Percentiles rank a stretch among this genome's conserved stretches.
phyloP scores from a whole-genome alignment of 148 eudicot genomes.

The Rhododendron simsii region DNA sequence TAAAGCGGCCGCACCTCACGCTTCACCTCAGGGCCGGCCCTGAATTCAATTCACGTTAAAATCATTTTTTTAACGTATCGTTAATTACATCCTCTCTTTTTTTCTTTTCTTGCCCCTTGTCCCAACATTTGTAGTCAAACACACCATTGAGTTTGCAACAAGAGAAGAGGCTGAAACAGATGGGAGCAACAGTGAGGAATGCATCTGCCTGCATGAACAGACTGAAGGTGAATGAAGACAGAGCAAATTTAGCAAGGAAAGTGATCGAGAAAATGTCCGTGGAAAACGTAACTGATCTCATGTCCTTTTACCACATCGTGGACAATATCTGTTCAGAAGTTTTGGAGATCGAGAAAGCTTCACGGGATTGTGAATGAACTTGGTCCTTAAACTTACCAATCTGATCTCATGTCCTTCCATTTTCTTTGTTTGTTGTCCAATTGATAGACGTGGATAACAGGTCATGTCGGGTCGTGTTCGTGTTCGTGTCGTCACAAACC shows the following conservation, averaged over 20 bases:
- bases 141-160: slow-evolving; percentile 54
- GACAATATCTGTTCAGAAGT: slow-evolving; percentile 54
- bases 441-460: neutral
- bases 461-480: too few relatives aligned
- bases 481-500: too few relatives aligned
- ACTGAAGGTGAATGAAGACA: slow-evolving; percentile 46
- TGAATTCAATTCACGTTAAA: neutral
- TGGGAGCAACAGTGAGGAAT: slow-evolving; percentile 77
- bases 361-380: slow-evolving; percentile 29
- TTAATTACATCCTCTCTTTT: neutral
- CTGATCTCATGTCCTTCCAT: neutral
- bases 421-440: neutral
- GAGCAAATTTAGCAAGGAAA: slow-evolving; percentile 47
- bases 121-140: slow-evolving; percentile 40
- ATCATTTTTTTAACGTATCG: neutral
- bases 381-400: slow-evolving; percentile 1
- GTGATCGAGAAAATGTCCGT: slow-evolving; percentile 60
- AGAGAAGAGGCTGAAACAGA: slow-evolving; percentile 52
- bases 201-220: slow-evolving; percentile 43
- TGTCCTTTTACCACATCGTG: slow-evolving; percentile 70
- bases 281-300: slow-evolving; percentile 53
- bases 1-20: too few relatives aligned
- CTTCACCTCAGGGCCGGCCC: too few relatives aligned
- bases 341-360: slow-evolving; percentile 54
- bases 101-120: neutral